These are phyloP conservation scores for Citropsis articulata DNA, from an alignment of 345 rosid genomes.

Conservation along the genomic window DNA sequence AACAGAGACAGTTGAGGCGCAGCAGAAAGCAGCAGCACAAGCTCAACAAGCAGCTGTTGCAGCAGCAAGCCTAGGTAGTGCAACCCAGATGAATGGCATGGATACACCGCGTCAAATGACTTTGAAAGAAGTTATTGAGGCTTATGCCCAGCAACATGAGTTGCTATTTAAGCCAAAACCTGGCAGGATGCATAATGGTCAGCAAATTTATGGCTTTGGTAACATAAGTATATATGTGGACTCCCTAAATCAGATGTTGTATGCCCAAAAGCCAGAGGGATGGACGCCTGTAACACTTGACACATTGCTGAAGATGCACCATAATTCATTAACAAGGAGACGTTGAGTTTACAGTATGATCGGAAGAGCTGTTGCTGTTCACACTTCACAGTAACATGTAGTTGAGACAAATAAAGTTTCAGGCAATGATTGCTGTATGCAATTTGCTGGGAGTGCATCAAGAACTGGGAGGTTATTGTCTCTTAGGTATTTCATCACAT, in stretches of 20 bases:
- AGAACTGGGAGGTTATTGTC: not conserved
- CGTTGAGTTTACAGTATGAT: constrained; percentile 26
- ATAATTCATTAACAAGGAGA: constrained; percentile 45
- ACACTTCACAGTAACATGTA: too few species aligned
- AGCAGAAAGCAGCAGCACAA: constrained; percentile 53
- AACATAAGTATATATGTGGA: constrained; percentile 70
- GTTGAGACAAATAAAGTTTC: not conserved
- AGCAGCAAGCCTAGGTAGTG: constrained; percentile 20
- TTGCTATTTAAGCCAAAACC: constrained; percentile 75
- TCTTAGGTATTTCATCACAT: not conserved
- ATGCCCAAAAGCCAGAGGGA: constrained; percentile 63
- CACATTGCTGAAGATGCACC: constrained; percentile 71
- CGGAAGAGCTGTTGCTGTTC: not conserved
- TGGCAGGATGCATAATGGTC: constrained; percentile 74
- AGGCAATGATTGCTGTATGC: not conserved
- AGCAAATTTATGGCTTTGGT: constrained; percentile 85
- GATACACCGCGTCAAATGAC: constrained; percentile 43
- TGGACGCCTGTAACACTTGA: constrained; percentile 75
- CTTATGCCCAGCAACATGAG: constrained; percentile 77
- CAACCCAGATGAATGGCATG: constrained; percentile 35
- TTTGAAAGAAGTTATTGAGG: constrained; percentile 80
- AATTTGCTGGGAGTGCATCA: not conserved
- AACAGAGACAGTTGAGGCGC: constrained; percentile 67
- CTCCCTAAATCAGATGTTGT: constrained; percentile 58
- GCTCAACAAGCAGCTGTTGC: constrained; percentile 41